A percentile compares a stretch with the other conserved stretches of the same genome.
Evolutionary conservation across 495 filamentous ascomycete species (phyloP).

Genomic region (Penicillium paradoxum): DNA sequence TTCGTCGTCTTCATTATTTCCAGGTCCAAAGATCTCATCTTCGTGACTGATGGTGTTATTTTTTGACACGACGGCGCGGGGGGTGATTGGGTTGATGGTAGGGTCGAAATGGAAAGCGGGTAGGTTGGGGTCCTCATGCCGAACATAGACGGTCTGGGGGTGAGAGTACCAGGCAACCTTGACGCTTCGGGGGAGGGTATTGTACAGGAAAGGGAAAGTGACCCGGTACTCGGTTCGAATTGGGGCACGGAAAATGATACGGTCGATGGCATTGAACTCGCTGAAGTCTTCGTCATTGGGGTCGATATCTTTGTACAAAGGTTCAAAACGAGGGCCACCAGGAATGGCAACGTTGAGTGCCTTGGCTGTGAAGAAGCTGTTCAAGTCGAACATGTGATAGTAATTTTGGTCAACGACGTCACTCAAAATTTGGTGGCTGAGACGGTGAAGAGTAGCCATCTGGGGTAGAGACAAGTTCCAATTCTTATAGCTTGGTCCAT

Average conservation of each 20-base stretch:
- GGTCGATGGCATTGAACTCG: slow-evolving; percentile 99
- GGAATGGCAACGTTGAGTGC: slow-evolving; percentile 96
- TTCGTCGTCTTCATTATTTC: slow-evolving; percentile 81
- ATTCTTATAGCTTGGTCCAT: slow-evolving; percentile 91
- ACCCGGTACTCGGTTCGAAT: slow-evolving; percentile 96
- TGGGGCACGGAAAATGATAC: slow-evolving; percentile 96
- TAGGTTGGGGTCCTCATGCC: slow-evolving; percentile 80
- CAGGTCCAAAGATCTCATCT: slow-evolving; percentile 87
- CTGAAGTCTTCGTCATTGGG: slow-evolving; percentile 99
- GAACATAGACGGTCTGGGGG: slow-evolving; percentile 87
- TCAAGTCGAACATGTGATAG: slow-evolving; percentile 95
- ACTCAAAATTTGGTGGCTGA: slow-evolving; percentile 86
- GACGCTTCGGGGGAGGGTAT: slow-evolving; percentile 91
- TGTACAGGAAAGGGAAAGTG: slow-evolving; percentile 91
- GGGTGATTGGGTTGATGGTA: slow-evolving; percentile 95
- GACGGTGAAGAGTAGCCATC: slow-evolving; percentile 91
- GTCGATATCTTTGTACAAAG: slow-evolving; percentile 97
- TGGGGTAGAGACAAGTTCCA: slow-evolving; percentile 95
- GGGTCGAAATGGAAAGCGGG: slow-evolving; percentile 98
- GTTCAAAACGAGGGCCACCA: slow-evolving; percentile 95
- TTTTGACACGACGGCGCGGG: slow-evolving; percentile 88
- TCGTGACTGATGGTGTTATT: slow-evolving; percentile 91
- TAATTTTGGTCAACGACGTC: slow-evolving; percentile 96
- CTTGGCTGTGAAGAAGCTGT: slow-evolving; percentile 94
- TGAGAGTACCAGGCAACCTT: slow-evolving; percentile 91